Evolutionary conservation across 208 protist genomes (phyloP).

Genomic region (Acanthamoeba pearcei): DNA sequence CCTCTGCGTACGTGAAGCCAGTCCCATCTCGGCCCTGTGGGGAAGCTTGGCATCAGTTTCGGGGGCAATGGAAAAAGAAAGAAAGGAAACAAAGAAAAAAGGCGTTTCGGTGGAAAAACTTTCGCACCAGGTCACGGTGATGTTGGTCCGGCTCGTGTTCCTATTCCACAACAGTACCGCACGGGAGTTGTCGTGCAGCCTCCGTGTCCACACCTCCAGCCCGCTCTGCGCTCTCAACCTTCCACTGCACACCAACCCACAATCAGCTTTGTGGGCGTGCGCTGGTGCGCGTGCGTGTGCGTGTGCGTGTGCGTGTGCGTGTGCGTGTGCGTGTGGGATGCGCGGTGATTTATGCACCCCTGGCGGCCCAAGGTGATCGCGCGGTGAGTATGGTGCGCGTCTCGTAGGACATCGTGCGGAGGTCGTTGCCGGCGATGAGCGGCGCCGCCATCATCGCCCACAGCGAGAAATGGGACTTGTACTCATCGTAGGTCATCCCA

Average conservation of each 20-base stretch:
- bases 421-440: slow-evolving; percentile 56
- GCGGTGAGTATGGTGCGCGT: slow-evolving; percentile 34
- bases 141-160: not conserved
- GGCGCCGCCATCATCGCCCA: slow-evolving; percentile 70
- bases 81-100: no score
- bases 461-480: slow-evolving; percentile 47
- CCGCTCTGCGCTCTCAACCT: not conserved
- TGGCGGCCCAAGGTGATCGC: slow-evolving; percentile 73
- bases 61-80: no score
- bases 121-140: not conserved
- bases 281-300: not conserved
- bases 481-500: slow-evolving; percentile 40
- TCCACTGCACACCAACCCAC: not conserved
- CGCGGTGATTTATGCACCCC: not conserved
- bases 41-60: no score
- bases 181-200: not conserved
- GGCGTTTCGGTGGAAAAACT: not conserved
- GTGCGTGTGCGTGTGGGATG: not conserved
- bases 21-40: not conserved
- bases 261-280: not conserved
- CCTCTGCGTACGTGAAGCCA: not conserved
- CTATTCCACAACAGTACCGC: slow-evolving; percentile 47
- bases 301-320: not conserved
- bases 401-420: not conserved
- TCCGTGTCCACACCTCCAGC: not conserved